A percentile compares a stretch with the other conserved stretches of the same genome.
Conservation (phyloP, 306 rosid genomes). For the Macrotyloma uniflorum region DNA sequence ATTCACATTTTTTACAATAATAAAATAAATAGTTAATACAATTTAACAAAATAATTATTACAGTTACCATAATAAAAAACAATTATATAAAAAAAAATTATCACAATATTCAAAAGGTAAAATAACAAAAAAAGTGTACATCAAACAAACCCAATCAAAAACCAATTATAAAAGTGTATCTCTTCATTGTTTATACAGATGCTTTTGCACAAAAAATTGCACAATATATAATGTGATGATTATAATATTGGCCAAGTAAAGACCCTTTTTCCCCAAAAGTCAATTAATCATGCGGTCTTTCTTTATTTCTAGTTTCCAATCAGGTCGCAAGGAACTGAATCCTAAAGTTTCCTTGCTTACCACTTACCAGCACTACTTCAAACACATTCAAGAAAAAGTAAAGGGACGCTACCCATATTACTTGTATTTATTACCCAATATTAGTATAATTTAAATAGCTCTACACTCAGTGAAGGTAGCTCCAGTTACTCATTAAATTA, state of each 20-base stretch:
- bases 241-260: neutral
- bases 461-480: neutral
- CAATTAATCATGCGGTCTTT: neutral
- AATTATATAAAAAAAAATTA: no score
- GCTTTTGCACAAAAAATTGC: neutral
- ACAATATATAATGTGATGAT: neutral
- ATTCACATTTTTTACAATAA: no score
- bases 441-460: neutral
- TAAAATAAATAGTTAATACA: no score
- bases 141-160: no score
- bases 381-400: neutral
- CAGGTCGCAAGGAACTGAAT: neutral
- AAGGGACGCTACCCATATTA: neutral
- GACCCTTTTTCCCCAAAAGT: no score
- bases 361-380: conserved; percentile 2
- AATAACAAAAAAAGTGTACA: no score
- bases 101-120: no score
- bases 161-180: no score
- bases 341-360: conserved; percentile 7
- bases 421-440: neutral
- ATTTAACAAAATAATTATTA: no score
- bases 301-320: neutral
- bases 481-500: neutral
- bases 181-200: neutral
- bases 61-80: no score